Base-by-base conservation (phyloP, 495 filamentous ascomycete species). In the Cercophora samala region DNA sequence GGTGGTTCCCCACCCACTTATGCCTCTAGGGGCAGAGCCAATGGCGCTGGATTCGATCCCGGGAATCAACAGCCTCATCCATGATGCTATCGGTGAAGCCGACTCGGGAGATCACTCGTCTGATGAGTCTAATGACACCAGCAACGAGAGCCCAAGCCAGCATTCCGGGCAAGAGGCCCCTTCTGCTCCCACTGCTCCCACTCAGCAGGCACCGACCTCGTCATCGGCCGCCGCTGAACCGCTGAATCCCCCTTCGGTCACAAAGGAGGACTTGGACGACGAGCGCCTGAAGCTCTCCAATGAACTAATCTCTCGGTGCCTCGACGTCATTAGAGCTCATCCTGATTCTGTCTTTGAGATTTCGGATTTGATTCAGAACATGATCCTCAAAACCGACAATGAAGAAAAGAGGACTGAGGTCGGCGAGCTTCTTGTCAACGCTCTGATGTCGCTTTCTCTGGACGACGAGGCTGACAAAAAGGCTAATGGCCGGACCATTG, bases 271-370 rank as follows among this genome's bases (percentile, higher is more conserved):
- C 72, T 80, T 99, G 24, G 91, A 97, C 66, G 83, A 86, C 29
- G 88, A 92, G 75, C 88, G 96, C 51, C 83, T 84, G 22, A 84
- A 83, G 13, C 80, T 98, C 58, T 85, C 91, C 32, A 83, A 87
- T 8, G 89, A 91, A 63, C 79, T 98, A 55, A 93, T 97, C 64
- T 92, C 97, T 70, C 91, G 91, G 42, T 95, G 89, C 66, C 83
- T 99, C 19, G 93, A 98, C 75, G 87, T 97, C 60, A 85, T 98
- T 52, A 91, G 92, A 72, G 88, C 89, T 63, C 93, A 97, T 67
- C 87, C 90, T 24, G 90, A 92, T 70, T 89, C 94, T 4, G 97
- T 96, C 3, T 96, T 97, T 70, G 93, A 98, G 71, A 82, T 99
- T 64, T 85, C 92, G 1, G 93, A 96, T 65, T 81, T 99, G 18